Percentiles rank a stretch among this genome's conserved stretches.
phyloP scores from a whole-genome alignment of 2,329 filamentous ascomycete genomes.

The Fusarium virguliforme region DNA sequence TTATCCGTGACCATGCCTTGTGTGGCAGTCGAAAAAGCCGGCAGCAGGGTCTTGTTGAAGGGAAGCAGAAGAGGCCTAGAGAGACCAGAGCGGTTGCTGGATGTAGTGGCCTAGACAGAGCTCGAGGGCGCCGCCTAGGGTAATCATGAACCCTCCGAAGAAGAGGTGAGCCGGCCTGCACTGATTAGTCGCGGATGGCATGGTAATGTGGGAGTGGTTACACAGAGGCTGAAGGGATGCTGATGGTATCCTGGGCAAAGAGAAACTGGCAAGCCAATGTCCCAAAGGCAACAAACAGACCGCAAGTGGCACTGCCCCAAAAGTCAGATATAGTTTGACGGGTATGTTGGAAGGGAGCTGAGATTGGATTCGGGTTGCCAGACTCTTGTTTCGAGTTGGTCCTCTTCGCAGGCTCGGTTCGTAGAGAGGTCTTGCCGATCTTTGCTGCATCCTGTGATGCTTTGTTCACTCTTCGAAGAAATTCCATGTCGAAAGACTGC shows the following conservation, averaged over 20 bases:
- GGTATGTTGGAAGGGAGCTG: background rate
- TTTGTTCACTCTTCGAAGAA: background rate
- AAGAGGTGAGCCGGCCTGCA: constrained; percentile 11
- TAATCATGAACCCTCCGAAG: constrained; percentile 9
- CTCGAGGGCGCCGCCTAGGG: constrained; percentile 13
- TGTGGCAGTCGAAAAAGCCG: background rate
- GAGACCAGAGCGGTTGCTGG: constrained; percentile 1
- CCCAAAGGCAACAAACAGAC: constrained; percentile 11
- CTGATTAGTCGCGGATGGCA: background rate
- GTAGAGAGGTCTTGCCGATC: background rate
- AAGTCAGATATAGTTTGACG: background rate
- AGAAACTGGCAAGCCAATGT: constrained; percentile 6
- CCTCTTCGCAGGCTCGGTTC: background rate
- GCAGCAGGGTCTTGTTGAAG: background rate
- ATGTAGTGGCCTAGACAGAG: constrained; percentile 12
- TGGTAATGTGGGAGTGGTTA: background rate
- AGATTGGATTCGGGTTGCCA: constrained; percentile 7
- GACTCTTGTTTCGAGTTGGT: background rate
- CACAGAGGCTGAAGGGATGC: background rate
- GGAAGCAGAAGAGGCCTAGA: constrained; percentile 13
- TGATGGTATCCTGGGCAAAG: constrained; percentile 1
- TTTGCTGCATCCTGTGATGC: background rate
- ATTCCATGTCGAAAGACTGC: background rate
- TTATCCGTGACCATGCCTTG: background rate
- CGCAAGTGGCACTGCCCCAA: background rate